Base-by-base conservation (phyloP, 2,329 filamentous ascomycete species). In the Talaromyces sp. region DNA sequence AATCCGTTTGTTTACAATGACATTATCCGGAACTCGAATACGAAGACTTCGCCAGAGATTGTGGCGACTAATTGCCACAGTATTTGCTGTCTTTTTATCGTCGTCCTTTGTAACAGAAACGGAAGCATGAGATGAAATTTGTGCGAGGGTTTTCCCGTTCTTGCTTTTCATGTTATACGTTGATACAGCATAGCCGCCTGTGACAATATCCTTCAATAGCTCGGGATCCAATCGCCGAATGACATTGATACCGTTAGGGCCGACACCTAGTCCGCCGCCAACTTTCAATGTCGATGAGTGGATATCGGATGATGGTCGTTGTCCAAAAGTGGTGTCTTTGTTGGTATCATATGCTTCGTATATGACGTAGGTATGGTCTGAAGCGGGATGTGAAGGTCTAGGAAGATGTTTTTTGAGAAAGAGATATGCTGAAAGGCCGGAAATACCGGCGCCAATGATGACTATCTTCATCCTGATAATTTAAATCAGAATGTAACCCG, bases 391-490 rank as follows among this genome's bases (percentile, higher is more conserved):
- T 19, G 59, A 55, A 6, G 55, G 63, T 42, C 60, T 47, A 4
- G 71, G 73, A 9, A 80, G 72, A 57, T 76, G 73, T 58, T 79
- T 79, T 57, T 71, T 71, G 4, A 80, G 67, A 33, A 72, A 70
- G 10, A 79, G 70, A 59, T 79, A 80, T 44, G 68, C 68, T 11
- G 73, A 61, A 57, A 75, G 76, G 28, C 77, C 77, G 55, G 71
- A 70, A 61, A 80, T 78, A 33, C 76, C 78, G 15, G 69, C 77
- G n/a, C 78, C 78, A 42, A 80, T 68, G 15, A 80, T 78, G 25
- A 73, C 68, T 42, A 80, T 77, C 62, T 76, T 78, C 77, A 78
- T 78, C 4, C 49, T 33, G 52, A 22, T 39, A 13, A 55, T 17
- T 2, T 2, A 7, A 27, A 7, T 39, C 19, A 36, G 55, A 47